Evolutionary conservation across 139 green algal species (phyloP).

Genomic region (Picochlorum costavermella): DNA sequence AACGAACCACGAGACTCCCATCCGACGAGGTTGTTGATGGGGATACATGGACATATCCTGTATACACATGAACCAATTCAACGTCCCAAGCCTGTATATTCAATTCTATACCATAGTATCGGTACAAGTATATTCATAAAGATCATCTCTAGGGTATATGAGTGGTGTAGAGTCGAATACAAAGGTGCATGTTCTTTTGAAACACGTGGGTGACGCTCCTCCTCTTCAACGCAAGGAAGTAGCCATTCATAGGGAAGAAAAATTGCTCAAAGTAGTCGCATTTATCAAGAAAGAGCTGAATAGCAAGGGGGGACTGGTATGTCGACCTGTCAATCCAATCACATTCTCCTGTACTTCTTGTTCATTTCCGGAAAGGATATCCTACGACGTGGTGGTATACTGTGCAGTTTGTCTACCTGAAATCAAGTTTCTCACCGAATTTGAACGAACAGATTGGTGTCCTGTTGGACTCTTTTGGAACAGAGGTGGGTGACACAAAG

Average conservation of each 20-base stretch:
- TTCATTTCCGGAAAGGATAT: background rate
- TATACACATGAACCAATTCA: background rate
- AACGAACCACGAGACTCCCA: too few relatives aligned
- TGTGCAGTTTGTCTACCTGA: constrained; percentile 3
- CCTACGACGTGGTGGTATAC: too few relatives aligned
- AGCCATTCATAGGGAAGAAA: background rate
- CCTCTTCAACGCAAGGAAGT: constrained; percentile 1
- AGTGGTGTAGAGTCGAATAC: too few relatives aligned
- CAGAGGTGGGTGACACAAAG: background rate
- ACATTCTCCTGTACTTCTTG: too few relatives aligned
- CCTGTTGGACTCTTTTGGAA: background rate
- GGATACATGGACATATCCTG: background rate
- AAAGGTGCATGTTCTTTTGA: background rate
- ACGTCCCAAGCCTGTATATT: too few relatives aligned
- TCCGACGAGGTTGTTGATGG: background rate
- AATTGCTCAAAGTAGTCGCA: background rate
- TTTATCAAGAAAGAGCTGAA: background rate
- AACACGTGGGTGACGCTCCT: constrained; percentile 2
- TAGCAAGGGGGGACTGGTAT: background rate
- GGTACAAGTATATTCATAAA: too few relatives aligned
- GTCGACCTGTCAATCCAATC: background rate
- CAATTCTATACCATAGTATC: too few relatives aligned
- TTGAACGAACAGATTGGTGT: background rate
- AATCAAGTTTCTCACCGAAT: background rate
- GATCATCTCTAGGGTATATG: too few relatives aligned